Evolutionary conservation across 805 yeast species (phyloP).

Genomic region (Jamesozyma piceae): DNA sequence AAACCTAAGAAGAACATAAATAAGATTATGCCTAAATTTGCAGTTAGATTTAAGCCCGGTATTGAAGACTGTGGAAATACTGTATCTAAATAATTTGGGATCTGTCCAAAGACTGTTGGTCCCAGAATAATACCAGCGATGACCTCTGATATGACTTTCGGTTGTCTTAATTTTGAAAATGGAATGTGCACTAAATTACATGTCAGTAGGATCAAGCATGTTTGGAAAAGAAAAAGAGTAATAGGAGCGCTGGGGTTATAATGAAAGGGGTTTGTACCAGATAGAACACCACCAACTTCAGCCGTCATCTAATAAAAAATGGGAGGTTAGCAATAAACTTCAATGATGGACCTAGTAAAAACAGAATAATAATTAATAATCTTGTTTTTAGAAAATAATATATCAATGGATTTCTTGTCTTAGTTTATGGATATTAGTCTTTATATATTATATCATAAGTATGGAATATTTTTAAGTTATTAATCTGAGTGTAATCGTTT

Average conservation of each 20-base stretch:
- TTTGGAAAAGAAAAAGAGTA: conserved; percentile 63
- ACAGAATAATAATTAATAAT: too few species aligned
- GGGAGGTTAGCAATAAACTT: too few species aligned
- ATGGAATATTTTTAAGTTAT: too few species aligned
- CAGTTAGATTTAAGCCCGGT: conserved; percentile 55
- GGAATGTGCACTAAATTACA: conserved; percentile 57
- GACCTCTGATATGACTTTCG: conserved; percentile 76
- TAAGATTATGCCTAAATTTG: conserved; percentile 66
- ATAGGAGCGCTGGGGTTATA: conserved; percentile 52
- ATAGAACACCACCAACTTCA: conserved; percentile 53
- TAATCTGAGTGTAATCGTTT: too few species aligned
- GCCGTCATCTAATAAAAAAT: conserved; percentile 2
- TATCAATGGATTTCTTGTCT: too few species aligned
- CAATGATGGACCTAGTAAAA: too few species aligned
- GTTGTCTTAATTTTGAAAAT: conserved; percentile 54
- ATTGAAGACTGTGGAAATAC: conserved; percentile 59
- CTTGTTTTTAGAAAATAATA: too few species aligned
- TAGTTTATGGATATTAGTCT: too few species aligned
- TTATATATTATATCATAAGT: too few species aligned
- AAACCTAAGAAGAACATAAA: conserved; percentile 70
- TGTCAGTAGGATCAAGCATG: conserved; percentile 47
- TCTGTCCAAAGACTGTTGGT: conserved; percentile 64
- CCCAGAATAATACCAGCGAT: conserved; percentile 68
- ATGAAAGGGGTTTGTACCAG: conserved; percentile 62
- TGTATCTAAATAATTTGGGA: conserved; percentile 54